phyloP scores from a whole-genome alignment of 768 basidiomycete genomes.

The Leucocoprinus sp. region DNA sequence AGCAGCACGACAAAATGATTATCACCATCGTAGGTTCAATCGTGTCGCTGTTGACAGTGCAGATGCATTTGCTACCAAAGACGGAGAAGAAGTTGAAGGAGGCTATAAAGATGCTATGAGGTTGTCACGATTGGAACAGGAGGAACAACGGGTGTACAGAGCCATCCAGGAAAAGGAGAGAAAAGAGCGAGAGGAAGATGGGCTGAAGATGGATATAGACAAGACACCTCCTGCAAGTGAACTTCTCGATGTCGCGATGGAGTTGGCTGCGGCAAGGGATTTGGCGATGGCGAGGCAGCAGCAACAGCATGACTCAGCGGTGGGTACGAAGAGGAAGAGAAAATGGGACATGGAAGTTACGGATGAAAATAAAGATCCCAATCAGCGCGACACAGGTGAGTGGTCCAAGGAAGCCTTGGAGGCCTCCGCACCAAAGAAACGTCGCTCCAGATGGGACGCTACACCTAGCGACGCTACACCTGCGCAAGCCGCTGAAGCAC shows the following conservation, averaged over 20 bases:
- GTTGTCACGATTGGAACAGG: conserved; percentile 82
- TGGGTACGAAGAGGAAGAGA: conserved; percentile 63
- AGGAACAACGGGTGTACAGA: conserved; percentile 75
- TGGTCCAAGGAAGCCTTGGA: conserved; percentile 75
- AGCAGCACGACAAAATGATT: conserved; percentile 88
- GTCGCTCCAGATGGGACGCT: conserved; percentile 94
- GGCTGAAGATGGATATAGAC: conserved; percentile 82
- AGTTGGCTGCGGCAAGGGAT: conserved; percentile 51
- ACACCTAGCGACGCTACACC: conserved; percentile 92
- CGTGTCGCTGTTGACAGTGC: conserved; percentile 75
- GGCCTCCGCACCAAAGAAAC: conserved; percentile 76
- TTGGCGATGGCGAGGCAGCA: conserved; percentile 24
- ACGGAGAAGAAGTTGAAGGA: conserved; percentile 67
- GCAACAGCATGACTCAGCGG: conserved; percentile 24
- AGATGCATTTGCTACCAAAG: conserved; percentile 70
- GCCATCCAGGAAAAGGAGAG: conserved; percentile 88
- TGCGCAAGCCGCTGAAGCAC: conserved; percentile 56
- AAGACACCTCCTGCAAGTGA: conserved; percentile 85
- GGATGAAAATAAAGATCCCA: conserved; percentile 61
- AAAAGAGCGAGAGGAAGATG: conserved; percentile 61
- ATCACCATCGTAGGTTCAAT: conserved; percentile 86
- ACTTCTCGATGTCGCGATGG: conserved; percentile 62
- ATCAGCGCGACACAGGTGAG: conserved; percentile 49
- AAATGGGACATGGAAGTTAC: conserved; percentile 72
- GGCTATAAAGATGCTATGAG: conserved; percentile 98